Evolutionary conservation across 2,329 filamentous ascomycete species (phyloP), one percentile per base, ranked within the genome.

Genomic region (Lecanicillium sp.): DNA sequence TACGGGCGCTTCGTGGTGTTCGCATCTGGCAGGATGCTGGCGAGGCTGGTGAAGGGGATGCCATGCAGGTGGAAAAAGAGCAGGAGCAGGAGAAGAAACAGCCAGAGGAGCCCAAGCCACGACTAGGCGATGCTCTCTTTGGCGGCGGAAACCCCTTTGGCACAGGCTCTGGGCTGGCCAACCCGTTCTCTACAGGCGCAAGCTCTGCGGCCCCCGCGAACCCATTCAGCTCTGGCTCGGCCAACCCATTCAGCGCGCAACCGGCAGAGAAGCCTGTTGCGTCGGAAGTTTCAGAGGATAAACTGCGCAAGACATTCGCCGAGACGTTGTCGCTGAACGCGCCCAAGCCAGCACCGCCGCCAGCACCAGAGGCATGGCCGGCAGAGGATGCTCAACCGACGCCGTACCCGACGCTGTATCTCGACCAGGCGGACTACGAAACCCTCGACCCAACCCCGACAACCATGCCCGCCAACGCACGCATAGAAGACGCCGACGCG

Each of bases 401-500:
- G 2, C 69, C 87, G 0, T 97, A 89, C 61, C 83, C 87, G 1
- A 65, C 74, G 20, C 84, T 83, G 55, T 86, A 87, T 65, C 78
- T 90, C 32, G 71, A 82, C 36, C 92, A 97, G 50, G 90, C 90
- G 37, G 90, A 95, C 54, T 94, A 87, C 62, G 92, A 98, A 61
- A 85, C 84, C 4, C 74, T 97, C 18, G 86, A 87, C 45, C 79
- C 48, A 51, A 68, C 56, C 3, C 72, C 74, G 0, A 44, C 47
- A 2, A 71, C 73, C 31, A 71, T 71, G 27, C 69, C 67, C 43
- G 65, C 65, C 12, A 67, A 74, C 41, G 62, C 69, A 12, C 62
- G 66, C 9, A 47, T 64, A 13, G 60, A 64, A 34, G 60, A 61
- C n/a, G 55, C 56, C 2, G 63, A 65, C 40, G 58, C 61, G 14